Evolutionary conservation across 2,329 filamentous ascomycete species (phyloP).

Genomic region (Dichotomopilus funicola): DNA sequence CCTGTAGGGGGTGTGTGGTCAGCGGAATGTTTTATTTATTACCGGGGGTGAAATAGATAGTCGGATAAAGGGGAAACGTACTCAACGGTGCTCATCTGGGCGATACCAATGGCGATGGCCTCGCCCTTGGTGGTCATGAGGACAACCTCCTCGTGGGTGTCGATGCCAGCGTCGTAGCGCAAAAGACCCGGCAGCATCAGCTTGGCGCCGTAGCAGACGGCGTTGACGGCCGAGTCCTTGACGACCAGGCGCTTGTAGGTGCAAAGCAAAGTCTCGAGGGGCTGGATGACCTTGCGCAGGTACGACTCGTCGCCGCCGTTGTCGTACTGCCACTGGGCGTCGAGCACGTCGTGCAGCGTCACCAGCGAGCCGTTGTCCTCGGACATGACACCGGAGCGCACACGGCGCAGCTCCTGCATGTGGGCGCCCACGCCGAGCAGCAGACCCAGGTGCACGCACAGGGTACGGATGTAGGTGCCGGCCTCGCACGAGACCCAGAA

Average conservation of each 20-base stretch:
- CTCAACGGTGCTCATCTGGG: conserved; percentile 97
- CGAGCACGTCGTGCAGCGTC: conserved; percentile 93
- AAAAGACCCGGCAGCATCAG: conserved; percentile 96
- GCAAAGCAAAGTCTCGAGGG: conserved; percentile 84
- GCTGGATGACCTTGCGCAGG: conserved; percentile 83
- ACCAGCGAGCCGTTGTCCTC: conserved; percentile 23
- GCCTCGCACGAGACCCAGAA: conserved; percentile 99
- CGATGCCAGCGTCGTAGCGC: conserved; percentile 85
- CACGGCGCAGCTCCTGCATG: conserved; percentile 27
- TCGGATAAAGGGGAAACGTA: conserved; percentile 8
- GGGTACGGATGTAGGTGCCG: conserved; percentile 96
- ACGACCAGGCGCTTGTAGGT: conserved; percentile 96
- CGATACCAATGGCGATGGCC: conserved; percentile 91
- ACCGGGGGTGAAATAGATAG: not conserved
- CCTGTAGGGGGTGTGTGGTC: conserved; percentile 5
- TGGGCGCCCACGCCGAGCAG: conserved; percentile 69
- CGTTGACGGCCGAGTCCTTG: conserved; percentile 94
- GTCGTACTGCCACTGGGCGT: conserved; percentile 94
- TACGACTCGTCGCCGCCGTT: conserved; percentile 93
- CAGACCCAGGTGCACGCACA: conserved; percentile 86
- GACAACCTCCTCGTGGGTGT: conserved; percentile 92
- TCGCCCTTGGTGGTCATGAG: conserved; percentile 99
- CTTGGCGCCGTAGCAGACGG: conserved; percentile 97
- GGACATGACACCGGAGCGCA: conserved; percentile 24
- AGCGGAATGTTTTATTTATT: not conserved